Evolutionary conservation across 129 eudicot genomes (phyloP).

Genomic region (Sambucus nigra): DNA sequence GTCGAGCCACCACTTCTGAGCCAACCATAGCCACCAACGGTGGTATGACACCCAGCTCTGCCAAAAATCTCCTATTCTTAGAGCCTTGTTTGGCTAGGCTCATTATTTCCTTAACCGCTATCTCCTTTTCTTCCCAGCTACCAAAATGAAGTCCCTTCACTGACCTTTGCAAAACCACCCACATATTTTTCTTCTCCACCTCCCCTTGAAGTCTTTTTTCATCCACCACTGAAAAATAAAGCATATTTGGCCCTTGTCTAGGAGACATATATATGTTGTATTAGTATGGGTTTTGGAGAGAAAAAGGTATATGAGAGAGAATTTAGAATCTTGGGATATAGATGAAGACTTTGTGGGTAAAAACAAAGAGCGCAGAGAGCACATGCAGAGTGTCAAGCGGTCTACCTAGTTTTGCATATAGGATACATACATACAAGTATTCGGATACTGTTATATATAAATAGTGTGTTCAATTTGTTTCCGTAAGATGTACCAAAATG

Average conservation of each 20-base stretch:
- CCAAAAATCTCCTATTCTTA: constrained; percentile 52
- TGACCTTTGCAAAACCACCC: constrained; percentile 41
- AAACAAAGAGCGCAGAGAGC: constrained; percentile 34
- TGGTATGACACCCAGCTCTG: constrained; percentile 82
- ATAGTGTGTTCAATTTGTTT: no score
- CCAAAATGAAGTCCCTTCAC: constrained; percentile 89
- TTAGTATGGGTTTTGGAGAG: constrained; percentile 21
- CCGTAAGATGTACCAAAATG: no score
- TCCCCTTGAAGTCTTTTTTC: constrained; percentile 13
- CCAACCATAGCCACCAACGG: constrained; percentile 84
- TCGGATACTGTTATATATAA: no score
- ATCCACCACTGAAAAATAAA: no score
- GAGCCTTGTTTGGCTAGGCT: constrained; percentile 47
- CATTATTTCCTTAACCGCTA: constrained; percentile 52
- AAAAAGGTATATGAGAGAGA: constrained; percentile 8
- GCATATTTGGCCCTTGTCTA: no score
- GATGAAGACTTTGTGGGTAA: constrained; percentile 30
- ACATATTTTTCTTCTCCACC: constrained; percentile 13
- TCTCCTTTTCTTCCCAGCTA: constrained; percentile 64
- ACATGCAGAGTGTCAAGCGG: constrained; percentile 46
- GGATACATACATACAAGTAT: no score
- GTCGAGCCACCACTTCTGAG: constrained; percentile 33
- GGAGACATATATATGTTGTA: no score
- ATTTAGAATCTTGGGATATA: neutral
- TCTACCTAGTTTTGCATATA: no score